phyloP scores from a whole-genome alignment of 2,329 filamentous ascomycete species.

The Rosellinia necatrix region DNA sequence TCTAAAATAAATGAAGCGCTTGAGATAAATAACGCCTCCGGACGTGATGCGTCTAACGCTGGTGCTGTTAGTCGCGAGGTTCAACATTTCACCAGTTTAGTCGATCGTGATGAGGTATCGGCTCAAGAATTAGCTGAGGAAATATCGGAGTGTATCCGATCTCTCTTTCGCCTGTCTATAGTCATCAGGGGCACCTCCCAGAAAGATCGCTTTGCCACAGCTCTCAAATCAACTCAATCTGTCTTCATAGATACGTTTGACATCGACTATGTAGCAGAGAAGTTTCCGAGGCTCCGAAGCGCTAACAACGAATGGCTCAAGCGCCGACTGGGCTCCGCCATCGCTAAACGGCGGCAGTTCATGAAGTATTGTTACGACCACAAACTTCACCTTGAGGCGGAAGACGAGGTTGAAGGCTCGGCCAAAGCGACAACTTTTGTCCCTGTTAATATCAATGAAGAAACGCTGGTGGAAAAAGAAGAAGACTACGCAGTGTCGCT shows the following conservation, averaged over 20 bases:
- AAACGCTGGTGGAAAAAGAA: neutral
- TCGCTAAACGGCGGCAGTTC: slow-evolving; percentile 20
- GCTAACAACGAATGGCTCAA: neutral
- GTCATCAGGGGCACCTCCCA: slow-evolving; percentile 12
- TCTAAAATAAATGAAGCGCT: too few species aligned
- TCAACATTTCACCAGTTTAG: too few species aligned
- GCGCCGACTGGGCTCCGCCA: slow-evolving; percentile 13
- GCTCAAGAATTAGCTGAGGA: slow-evolving; percentile 5
- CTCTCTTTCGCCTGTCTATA: neutral
- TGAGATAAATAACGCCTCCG: too few species aligned
- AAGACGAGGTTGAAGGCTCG: neutral
- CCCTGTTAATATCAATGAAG: neutral
- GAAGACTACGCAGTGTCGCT: slow-evolving; percentile 1
- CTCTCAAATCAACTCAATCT: neutral
- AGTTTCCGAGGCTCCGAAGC: slow-evolving; percentile 9
- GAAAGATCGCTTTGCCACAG: slow-evolving; percentile 9
- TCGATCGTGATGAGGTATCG: too few species aligned
- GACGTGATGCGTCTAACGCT: too few species aligned
- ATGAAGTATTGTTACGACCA: slow-evolving; percentile 8
- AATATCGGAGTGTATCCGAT: slow-evolving; percentile 1
- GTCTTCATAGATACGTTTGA: slow-evolving; percentile 17
- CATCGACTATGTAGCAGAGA: slow-evolving; percentile 16
- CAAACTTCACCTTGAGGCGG: neutral
- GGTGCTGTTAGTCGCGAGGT: too few species aligned
- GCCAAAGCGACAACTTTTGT: slow-evolving; percentile 4